Conservation (phyloP, 331 rosid genomes). For the Pyrus hybrid region DNA sequence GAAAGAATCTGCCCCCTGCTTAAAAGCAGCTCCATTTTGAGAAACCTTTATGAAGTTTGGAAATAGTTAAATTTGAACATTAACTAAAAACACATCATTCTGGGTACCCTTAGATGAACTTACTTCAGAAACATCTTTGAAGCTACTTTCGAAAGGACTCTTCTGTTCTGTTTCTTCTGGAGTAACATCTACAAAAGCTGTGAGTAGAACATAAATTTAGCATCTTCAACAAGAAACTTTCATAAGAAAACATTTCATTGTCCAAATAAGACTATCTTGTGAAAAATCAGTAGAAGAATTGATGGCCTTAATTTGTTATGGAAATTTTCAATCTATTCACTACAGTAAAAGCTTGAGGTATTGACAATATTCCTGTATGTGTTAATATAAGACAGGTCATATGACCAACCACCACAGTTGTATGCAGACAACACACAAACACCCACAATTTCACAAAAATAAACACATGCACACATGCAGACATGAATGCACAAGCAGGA, state of each 20-base stretch:
- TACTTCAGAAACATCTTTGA: constrained; percentile 41
- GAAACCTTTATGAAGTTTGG: constrained; percentile 38
- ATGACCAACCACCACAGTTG: background rate
- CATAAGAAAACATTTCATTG: background rate
- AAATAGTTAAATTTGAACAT: constrained; percentile 5
- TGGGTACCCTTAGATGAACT: constrained; percentile 32
- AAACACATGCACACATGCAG: background rate
- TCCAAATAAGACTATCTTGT: background rate
- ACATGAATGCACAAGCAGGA: background rate
- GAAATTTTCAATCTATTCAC: background rate
- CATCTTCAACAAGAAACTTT: background rate
- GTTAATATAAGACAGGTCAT: background rate
- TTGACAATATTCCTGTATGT: background rate
- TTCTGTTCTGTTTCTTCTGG: constrained; percentile 66
- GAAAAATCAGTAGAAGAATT: background rate
- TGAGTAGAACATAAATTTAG: constrained; percentile 16
- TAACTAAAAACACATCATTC: constrained; percentile 11
- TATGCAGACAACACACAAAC: background rate
- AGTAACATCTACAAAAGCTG: constrained; percentile 94
- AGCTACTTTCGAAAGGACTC: constrained; percentile 61
- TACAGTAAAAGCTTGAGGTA: background rate
- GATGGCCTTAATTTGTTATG: background rate
- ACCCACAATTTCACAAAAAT: background rate
- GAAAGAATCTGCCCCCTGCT: constrained; percentile 37
- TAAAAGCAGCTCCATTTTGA: constrained; percentile 72